These are phyloP conservation scores for Cadophora sp. DNA, from an alignment of 2,329 filamentous ascomycete genomes.

Conservation along the genomic window DNA sequence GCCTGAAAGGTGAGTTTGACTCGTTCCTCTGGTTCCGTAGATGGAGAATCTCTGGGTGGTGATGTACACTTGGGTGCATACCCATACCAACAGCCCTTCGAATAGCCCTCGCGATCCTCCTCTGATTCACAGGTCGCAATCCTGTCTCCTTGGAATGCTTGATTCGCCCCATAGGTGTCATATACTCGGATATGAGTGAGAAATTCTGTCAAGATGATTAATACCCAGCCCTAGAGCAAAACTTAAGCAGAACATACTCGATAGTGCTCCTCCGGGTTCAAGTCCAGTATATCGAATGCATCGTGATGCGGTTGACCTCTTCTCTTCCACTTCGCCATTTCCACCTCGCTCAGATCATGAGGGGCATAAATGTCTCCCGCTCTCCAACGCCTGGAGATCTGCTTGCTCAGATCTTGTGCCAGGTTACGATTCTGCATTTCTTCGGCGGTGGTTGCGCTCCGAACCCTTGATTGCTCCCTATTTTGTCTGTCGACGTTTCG, in stretches of 20 bases:
- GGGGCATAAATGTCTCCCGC: constrained; percentile 89
- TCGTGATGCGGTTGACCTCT: constrained; percentile 64
- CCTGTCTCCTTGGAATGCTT: constrained; percentile 78
- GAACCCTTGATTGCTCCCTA: background rate
- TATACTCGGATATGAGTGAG: constrained; percentile 86
- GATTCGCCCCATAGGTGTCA: constrained; percentile 85
- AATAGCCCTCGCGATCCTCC: constrained; percentile 92
- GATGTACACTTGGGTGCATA: constrained; percentile 88
- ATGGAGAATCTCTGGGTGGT: constrained; percentile 79
- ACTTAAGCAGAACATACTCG: constrained; percentile 65
- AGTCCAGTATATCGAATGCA: constrained; percentile 77
- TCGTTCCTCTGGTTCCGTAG: constrained; percentile 30
- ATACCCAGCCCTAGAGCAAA: background rate
- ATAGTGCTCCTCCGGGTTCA: constrained; percentile 86
- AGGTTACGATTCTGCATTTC: constrained; percentile 12
- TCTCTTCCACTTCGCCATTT: constrained; percentile 82
- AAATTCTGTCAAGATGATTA: constrained; percentile 72
- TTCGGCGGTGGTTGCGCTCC: background rate
- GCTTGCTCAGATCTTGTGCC: constrained; percentile 59
- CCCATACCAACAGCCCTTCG: constrained; percentile 87
- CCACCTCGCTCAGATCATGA: constrained; percentile 78
- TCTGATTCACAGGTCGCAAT: constrained; percentile 86
- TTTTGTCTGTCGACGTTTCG: background rate
- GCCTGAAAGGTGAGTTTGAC: background rate
- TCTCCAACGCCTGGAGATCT: constrained; percentile 75